These are phyloP conservation scores for Xylaria sp. DNA, from an alignment of 2,329 filamentous ascomycete genomes.

Conservation along the genomic window DNA sequence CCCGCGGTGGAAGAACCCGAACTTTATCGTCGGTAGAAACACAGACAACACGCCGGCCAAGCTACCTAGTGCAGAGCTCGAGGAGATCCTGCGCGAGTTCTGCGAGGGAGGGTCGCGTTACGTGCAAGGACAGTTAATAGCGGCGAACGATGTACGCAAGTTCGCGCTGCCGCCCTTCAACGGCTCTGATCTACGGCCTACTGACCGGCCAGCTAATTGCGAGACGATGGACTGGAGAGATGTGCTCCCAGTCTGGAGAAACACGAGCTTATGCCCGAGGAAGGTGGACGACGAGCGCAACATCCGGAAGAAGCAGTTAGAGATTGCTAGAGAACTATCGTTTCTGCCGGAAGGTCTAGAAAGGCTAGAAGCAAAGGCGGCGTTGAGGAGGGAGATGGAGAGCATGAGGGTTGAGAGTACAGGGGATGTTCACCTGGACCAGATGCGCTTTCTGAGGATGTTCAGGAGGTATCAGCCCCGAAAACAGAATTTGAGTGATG, in stretches of 20 bases:
- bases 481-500: slow-evolving; percentile 20
- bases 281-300: background rate
- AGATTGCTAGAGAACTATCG: background rate
- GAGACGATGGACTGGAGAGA: slow-evolving; percentile 33
- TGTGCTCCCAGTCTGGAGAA: slow-evolving; percentile 35
- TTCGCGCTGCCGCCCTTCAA: slow-evolving; percentile 41
- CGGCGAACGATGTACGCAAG: slow-evolving; percentile 6
- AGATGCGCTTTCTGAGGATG: slow-evolving; percentile 1
- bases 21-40: slow-evolving; percentile 35
- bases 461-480: slow-evolving; percentile 25
- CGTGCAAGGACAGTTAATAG: slow-evolving; percentile 27
- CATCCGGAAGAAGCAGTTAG: slow-evolving; percentile 5
- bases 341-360: background rate
- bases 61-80: slow-evolving; percentile 26
- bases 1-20: slow-evolving; percentile 43
- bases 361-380: background rate
- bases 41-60: background rate
- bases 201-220: slow-evolving; percentile 25
- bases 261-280: slow-evolving; percentile 14
- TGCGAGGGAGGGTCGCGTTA: slow-evolving; percentile 32
- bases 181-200: slow-evolving; percentile 28
- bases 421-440: background rate
- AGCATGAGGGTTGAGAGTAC: background rate
- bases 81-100: slow-evolving; percentile 37
- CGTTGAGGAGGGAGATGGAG: background rate